Percentiles rank a stretch among this genome's conserved stretches.
phyloP scores from a whole-genome alignment of 169 alveolate species.

The Amoebophrya sp. region DNA sequence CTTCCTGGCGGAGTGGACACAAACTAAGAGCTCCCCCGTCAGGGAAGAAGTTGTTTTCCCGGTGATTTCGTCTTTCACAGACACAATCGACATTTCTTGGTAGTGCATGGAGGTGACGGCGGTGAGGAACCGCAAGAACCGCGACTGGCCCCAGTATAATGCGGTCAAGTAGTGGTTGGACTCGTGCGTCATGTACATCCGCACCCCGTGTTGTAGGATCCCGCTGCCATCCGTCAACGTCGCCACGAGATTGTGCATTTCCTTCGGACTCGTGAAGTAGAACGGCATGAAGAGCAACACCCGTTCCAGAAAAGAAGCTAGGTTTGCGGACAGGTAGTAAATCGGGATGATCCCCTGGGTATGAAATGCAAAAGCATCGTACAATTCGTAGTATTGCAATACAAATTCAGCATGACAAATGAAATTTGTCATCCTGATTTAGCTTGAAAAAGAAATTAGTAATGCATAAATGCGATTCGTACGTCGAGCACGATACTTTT shows the following conservation, averaged over 20 bases:
- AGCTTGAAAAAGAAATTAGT: too few relatives aligned
- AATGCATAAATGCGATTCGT: too few relatives aligned
- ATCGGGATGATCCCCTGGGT: conserved; percentile 2
- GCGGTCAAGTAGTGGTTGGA: background rate
- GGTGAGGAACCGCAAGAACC: background rate
- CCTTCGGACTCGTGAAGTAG: background rate
- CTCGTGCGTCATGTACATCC: conserved; percentile 23
- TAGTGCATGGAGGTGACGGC: background rate
- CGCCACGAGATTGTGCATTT: background rate
- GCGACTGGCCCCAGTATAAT: background rate
- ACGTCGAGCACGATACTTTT: too few relatives aligned
- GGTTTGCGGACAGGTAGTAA: background rate
- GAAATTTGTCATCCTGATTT: too few relatives aligned
- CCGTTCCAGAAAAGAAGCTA: background rate
- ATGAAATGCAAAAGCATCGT: too few relatives aligned
- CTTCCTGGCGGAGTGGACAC: conserved; percentile 6
- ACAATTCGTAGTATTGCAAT: too few relatives aligned
- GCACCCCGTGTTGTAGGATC: background rate
- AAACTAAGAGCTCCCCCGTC: background rate
- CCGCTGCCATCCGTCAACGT: background rate
- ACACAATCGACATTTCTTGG: background rate
- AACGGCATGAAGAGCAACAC: conserved; percentile 14
- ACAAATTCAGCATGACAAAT: too few relatives aligned
- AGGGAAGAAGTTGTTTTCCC: background rate
- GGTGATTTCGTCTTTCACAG: background rate